phyloP scores from a whole-genome alignment of 768 basidiomycete genomes.

The Udeniomyces megalosporus region DNA sequence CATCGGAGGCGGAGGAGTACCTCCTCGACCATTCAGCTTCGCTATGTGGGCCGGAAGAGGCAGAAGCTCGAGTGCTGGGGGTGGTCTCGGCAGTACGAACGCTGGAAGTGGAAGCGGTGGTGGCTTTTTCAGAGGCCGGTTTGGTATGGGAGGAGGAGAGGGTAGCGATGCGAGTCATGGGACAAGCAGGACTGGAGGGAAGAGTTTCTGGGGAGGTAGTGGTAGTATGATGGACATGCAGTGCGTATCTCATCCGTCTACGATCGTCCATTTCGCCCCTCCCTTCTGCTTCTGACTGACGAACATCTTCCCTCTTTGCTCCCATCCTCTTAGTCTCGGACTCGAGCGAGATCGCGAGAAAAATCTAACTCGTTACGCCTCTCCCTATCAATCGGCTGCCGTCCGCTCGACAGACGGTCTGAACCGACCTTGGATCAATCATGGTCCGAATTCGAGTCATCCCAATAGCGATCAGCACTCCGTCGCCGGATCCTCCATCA shows the following conservation, averaged over 20 bases:
- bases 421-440: slow-evolving; percentile 20
- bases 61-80: slow-evolving; percentile 17
- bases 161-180: slow-evolving; percentile 22
- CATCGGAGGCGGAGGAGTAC: neutral
- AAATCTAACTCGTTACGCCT: slow-evolving; percentile 16
- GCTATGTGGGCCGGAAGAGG: slow-evolving; percentile 28
- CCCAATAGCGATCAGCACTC: slow-evolving; percentile 16
- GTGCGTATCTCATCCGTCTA: slow-evolving; percentile 19
- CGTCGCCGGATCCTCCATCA: neutral
- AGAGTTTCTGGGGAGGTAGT: slow-evolving; percentile 30
- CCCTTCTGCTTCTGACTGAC: neutral
- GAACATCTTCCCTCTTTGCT: neutral
- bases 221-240: slow-evolving; percentile 34
- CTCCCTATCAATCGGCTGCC: slow-evolving; percentile 17
- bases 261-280: neutral
- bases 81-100: neutral
- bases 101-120: neutral
- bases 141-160: slow-evolving; percentile 19
- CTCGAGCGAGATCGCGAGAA: slow-evolving; percentile 25
- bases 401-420: slow-evolving; percentile 23
- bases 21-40: slow-evolving; percentile 30
- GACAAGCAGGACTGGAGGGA: slow-evolving; percentile 24
- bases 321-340: slow-evolving; percentile 22
- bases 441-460: slow-evolving; percentile 23
- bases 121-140: slow-evolving; percentile 10